phyloP scores from a whole-genome alignment of 2,329 filamentous ascomycete species.

The Paraphaeosphaeria minitans region DNA sequence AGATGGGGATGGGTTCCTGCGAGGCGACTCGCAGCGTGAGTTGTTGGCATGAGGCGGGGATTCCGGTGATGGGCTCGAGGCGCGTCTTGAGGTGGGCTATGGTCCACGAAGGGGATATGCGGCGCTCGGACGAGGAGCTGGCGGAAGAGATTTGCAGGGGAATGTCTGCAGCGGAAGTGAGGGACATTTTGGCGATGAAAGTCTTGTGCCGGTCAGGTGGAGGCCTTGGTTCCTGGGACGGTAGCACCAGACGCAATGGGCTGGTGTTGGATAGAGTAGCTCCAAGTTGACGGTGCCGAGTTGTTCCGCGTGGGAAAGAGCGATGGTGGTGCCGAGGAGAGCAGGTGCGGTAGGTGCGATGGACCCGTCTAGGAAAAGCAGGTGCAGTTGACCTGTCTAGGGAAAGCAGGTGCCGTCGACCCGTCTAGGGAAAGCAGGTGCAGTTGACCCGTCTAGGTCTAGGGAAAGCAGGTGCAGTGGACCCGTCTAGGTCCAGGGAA shows the following conservation, averaged over 20 bases:
- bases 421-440: too few species aligned
- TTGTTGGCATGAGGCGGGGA: constrained; percentile 79
- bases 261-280: neutral
- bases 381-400: too few species aligned
- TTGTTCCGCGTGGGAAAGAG: neutral
- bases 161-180: constrained; percentile 67
- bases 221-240: neutral
- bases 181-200: constrained; percentile 30
- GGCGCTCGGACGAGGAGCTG: constrained; percentile 81
- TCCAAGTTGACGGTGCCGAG: neutral
- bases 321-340: neutral
- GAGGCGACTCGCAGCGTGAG: constrained; percentile 72
- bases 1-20: constrained; percentile 67
- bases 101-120: constrained; percentile 90
- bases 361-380: too few species aligned
- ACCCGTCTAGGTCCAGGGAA: too few species aligned
- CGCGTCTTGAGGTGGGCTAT: constrained; percentile 83
- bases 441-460: too few species aligned
- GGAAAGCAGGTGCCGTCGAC: neutral
- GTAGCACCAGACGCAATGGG: neutral
- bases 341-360: neutral
- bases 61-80: constrained; percentile 90
- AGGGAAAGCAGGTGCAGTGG: constrained; percentile 5
- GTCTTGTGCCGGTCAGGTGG: neutral
- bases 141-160: constrained; percentile 77